phyloP scores from a whole-genome alignment of 805 yeast species.

The Metschnikowia cubensis region DNA sequence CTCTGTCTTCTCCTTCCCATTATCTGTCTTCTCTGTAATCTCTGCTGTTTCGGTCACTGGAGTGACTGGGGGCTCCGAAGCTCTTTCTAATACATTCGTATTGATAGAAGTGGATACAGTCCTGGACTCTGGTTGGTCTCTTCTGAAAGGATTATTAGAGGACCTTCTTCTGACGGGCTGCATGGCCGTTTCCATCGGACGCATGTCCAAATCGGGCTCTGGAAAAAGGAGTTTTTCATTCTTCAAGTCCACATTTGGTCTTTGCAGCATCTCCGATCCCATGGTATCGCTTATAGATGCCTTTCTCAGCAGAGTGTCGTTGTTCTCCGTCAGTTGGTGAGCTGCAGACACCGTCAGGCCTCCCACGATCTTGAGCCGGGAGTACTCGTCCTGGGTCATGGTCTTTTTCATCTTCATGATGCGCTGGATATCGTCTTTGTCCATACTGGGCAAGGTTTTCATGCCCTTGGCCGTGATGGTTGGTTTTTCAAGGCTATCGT shows the following conservation, averaged over 20 bases:
- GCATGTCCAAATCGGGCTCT: neutral
- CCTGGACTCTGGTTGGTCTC: too few relatives aligned
- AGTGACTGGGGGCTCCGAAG: too few relatives aligned
- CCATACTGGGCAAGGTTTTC: slow-evolving; percentile 49
- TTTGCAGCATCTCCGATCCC: slow-evolving; percentile 5
- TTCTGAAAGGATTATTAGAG: slow-evolving; percentile 4
- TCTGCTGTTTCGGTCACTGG: too few relatives aligned
- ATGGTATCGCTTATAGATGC: slow-evolving; percentile 17
- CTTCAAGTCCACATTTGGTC: neutral
- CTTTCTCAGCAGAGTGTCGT: slow-evolving; percentile 11
- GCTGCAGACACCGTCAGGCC: slow-evolving; percentile 9
- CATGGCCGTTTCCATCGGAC: neutral
- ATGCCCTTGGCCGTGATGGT: slow-evolving; percentile 44
- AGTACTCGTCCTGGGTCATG: slow-evolving; percentile 39
- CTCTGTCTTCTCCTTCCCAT: neutral
- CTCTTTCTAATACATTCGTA: too few relatives aligned
- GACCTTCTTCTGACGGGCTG: neutral
- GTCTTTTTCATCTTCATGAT: slow-evolving; percentile 32
- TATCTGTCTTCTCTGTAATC: too few relatives aligned
- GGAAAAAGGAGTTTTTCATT: neutral
- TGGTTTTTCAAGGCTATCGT: slow-evolving; percentile 24
- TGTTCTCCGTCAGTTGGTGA: slow-evolving; percentile 17
- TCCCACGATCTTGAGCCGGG: slow-evolving; percentile 30
- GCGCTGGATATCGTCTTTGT: slow-evolving; percentile 39
- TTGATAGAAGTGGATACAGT: too few relatives aligned